Evolutionary conservation across 495 filamentous ascomycete species (phyloP).

Genomic region (Penicillium lagena): DNA sequence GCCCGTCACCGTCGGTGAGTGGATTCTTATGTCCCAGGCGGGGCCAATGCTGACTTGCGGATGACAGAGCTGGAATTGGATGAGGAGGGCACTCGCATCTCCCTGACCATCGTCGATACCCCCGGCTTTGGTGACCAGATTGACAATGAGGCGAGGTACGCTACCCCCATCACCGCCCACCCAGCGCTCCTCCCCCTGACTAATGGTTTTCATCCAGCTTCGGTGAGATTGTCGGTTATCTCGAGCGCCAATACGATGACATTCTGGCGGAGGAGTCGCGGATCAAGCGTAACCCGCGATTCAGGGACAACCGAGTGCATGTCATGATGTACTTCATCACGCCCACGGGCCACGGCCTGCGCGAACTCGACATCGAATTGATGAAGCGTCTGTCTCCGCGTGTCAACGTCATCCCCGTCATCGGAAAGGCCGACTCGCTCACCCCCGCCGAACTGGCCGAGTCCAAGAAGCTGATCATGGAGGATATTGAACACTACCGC

Average conservation of each 20-base stretch:
- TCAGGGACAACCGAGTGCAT: constrained; percentile 98
- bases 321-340: constrained; percentile 99
- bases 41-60: neutral
- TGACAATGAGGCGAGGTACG: constrained; percentile 95
- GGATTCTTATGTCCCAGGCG: neutral
- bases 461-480: constrained; percentile 99
- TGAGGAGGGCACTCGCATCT: constrained; percentile 97
- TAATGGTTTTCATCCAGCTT: constrained; percentile 55
- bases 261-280: constrained; percentile 98
- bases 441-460: constrained; percentile 95
- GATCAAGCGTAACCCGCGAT: constrained; percentile 99
- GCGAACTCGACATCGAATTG: constrained; percentile 96
- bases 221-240: constrained; percentile 91
- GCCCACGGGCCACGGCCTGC: constrained; percentile 94
- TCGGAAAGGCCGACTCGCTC: constrained; percentile 95
- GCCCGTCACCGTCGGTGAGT: constrained; percentile 93
- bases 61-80: constrained; percentile 83
- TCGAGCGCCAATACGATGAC: constrained; percentile 98
- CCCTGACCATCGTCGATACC: constrained; percentile 95
- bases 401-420: constrained; percentile 98
- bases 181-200: constrained; percentile 4
- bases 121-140: constrained; percentile 98
- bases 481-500: constrained; percentile 99
- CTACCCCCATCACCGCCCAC: constrained; percentile 4
- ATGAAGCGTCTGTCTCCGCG: constrained; percentile 98